Percentiles rank a stretch among this genome's conserved stretches.
Conservation (phyloP, 345 rosid genomes). For the Brassica rapa region DNA sequence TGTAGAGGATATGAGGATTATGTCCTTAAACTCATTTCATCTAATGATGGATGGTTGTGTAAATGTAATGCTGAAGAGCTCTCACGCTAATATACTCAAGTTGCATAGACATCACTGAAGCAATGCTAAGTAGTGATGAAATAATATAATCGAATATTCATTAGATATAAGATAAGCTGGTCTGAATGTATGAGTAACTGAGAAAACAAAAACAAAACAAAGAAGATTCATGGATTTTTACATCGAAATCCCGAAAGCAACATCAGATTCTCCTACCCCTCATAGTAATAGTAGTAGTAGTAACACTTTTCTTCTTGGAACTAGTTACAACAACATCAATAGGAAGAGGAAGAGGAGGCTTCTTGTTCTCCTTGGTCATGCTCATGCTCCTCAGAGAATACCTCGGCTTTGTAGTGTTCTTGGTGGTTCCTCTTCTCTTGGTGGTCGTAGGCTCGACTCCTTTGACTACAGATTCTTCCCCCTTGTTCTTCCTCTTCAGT, state of each 20-base stretch:
- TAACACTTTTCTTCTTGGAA: not conserved
- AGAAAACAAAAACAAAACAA: not conserved
- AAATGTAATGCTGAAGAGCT: not conserved
- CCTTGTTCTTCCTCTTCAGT: not conserved
- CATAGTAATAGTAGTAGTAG: not conserved
- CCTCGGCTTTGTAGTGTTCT: not conserved
- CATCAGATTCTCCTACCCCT: not conserved
- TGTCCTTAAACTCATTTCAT: not conserved
- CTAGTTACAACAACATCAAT: not conserved
- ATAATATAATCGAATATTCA: too few species aligned
- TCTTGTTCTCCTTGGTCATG: not conserved
- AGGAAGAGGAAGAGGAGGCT: not conserved
- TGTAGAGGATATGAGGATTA: too few species aligned
- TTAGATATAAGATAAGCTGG: too few species aligned
- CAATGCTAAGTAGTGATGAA: too few species aligned
- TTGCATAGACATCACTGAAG: too few species aligned
- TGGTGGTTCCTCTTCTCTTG: not conserved
- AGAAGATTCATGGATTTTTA: not conserved
- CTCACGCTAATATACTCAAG: too few species aligned
- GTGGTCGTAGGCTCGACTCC: not conserved
- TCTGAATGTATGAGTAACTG: too few species aligned
- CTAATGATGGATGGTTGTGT: not conserved
- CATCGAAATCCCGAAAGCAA: not conserved
- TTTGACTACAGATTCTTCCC: not conserved
- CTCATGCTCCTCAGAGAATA: slow-evolving; percentile 1